A percentile compares a stretch with the other conserved stretches of the same genome.
These are phyloP conservation scores for Phytophthora tentaculata DNA, from an alignment of 352 stramenopile species.

Conservation along the genomic window DNA sequence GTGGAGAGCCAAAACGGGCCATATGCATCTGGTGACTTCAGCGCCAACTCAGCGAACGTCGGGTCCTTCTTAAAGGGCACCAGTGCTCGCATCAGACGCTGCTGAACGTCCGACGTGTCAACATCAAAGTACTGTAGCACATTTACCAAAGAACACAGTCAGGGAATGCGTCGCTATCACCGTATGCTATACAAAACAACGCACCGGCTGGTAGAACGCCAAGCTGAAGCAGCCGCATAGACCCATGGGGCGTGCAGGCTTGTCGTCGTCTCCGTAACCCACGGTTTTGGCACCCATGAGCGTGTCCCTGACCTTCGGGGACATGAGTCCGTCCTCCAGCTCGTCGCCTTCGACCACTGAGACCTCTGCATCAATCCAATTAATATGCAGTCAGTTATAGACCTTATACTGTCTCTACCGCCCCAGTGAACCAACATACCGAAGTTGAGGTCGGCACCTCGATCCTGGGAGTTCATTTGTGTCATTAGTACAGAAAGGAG, in stretches of 20 bases:
- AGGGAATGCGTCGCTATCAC: not conserved
- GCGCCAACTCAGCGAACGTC: constrained; percentile 76
- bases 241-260: constrained; percentile 41
- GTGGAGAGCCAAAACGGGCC: constrained; percentile 86
- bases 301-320: constrained; percentile 68
- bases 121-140: constrained; percentile 83
- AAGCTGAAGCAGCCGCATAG: constrained; percentile 86
- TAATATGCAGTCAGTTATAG: constrained; percentile 1
- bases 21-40: constrained; percentile 73
- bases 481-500: constrained; percentile 10
- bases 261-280: constrained; percentile 46
- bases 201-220: constrained; percentile 83
- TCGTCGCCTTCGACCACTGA: constrained; percentile 77
- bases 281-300: constrained; percentile 63
- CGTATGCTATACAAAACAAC: constrained; percentile 18
- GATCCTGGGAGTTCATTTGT: constrained; percentile 48
- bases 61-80: constrained; percentile 89
- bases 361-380: constrained; percentile 56
- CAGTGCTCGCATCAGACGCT: constrained; percentile 71
- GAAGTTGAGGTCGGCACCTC: constrained; percentile 73
- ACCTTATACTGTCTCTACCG: not conserved
- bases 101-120: constrained; percentile 82
- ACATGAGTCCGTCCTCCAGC: constrained; percentile 78
- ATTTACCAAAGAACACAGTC: constrained; percentile 12
- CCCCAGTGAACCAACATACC: constrained; percentile 39